These are phyloP conservation scores for Boletus smithii DNA, from an alignment of 1,284 basidiomycete species.

Conservation along the genomic window DNA sequence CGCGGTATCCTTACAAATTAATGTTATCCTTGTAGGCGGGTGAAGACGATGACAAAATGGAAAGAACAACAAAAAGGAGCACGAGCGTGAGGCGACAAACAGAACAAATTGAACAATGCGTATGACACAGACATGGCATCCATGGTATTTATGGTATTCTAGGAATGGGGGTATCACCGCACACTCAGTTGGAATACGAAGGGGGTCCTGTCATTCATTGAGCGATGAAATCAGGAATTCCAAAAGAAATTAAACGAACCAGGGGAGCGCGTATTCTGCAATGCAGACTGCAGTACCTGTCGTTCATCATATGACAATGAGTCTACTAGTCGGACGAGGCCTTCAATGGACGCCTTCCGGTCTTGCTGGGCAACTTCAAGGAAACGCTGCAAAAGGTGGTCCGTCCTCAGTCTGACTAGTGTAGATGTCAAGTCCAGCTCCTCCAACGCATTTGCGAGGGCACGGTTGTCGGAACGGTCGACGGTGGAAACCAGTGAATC, in stretches of 20 bases:
- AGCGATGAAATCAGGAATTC: slow-evolving; percentile 2
- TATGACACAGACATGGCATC: too few relatives aligned
- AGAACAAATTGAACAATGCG: too few relatives aligned
- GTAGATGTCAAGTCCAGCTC: slow-evolving; percentile 62
- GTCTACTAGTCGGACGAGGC: slow-evolving; percentile 65
- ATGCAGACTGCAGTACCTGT: slow-evolving; percentile 53
- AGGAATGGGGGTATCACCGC: slow-evolving; percentile 1
- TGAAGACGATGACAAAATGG: not conserved
- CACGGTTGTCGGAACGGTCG: slow-evolving; percentile 49
- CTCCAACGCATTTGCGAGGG: slow-evolving; percentile 61
- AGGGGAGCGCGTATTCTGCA: slow-evolving; percentile 57
- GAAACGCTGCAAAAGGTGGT: slow-evolving; percentile 60
- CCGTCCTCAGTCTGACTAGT: slow-evolving; percentile 58
- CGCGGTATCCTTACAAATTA: slow-evolving; percentile 22
- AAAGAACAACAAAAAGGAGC: slow-evolving; percentile 12
- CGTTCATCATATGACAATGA: slow-evolving; percentile 72
- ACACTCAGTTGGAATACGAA: slow-evolving; percentile 34
- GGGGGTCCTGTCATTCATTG: slow-evolving; percentile 31
- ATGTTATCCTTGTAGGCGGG: slow-evolving; percentile 4
- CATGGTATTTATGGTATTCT: slow-evolving; percentile 4
- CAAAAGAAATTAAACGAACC: slow-evolving; percentile 38
- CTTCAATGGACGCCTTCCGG: slow-evolving; percentile 65
- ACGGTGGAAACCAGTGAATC: slow-evolving; percentile 57
- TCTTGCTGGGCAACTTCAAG: slow-evolving; percentile 64
- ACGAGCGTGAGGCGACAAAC: too few relatives aligned